Evolutionary conservation across 225 moss, liverwort and hornwort species (phyloP).

Genomic region (Climacium dendroides): DNA sequence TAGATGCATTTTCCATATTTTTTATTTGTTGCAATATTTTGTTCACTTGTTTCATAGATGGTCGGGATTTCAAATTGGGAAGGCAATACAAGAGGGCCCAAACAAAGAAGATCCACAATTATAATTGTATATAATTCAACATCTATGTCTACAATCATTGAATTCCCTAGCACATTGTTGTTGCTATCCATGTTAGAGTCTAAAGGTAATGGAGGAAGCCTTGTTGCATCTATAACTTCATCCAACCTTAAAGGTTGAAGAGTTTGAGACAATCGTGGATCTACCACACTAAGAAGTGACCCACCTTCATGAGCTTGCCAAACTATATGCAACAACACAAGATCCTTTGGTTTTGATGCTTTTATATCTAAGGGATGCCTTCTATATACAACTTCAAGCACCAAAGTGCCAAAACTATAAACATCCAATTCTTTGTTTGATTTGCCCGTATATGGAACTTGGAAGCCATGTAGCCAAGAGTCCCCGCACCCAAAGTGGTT

Average conservation of each 20-base stretch:
- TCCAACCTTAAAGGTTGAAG: not conserved
- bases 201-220: not conserved
- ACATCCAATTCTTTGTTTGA: not conserved
- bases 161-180: not conserved
- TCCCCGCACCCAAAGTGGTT: not conserved
- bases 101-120: not conserved
- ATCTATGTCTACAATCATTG: not conserved
- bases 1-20: not conserved
- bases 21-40: not conserved
- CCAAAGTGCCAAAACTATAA: not conserved
- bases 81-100: not conserved
- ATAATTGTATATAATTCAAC: not conserved
- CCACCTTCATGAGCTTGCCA: not conserved
- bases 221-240: not conserved
- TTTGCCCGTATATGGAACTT: rapidly evolving
- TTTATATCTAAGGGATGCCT: not conserved
- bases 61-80: not conserved
- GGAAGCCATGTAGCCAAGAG: not conserved
- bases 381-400: not conserved
- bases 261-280: not conserved
- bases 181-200: not conserved
- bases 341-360: rapidly evolving
- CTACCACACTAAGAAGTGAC: not conserved
- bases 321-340: not conserved
- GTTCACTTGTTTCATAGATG: not conserved